phyloP scores from a whole-genome alignment of 208 protist genomes.

The Wallacemonas collosoma region DNA sequence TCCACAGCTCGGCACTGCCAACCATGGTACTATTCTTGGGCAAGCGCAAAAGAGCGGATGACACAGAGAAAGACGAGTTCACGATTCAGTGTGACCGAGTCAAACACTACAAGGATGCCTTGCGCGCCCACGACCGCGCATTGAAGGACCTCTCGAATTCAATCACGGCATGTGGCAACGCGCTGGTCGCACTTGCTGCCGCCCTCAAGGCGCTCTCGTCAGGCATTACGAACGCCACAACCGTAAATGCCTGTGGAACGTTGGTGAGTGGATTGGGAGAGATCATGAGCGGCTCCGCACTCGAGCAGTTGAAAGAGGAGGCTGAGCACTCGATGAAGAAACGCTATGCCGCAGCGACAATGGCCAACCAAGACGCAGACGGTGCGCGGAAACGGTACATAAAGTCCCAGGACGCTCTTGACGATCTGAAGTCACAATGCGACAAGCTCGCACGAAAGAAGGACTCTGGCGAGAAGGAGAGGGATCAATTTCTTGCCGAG shows the following conservation, averaged over 20 bases:
- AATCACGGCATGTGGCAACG: constrained; percentile 20
- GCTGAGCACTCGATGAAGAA: constrained; percentile 22
- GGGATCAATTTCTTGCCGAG: constrained; percentile 14
- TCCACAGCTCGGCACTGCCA: no score
- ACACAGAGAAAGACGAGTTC: constrained; percentile 13
- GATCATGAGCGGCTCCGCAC: constrained; percentile 15
- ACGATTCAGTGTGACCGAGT: constrained; percentile 7
- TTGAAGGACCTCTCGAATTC: constrained; percentile 27
- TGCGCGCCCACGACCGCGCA: constrained; percentile 30
- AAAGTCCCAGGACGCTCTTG: constrained; percentile 26
- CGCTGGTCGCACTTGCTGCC: constrained; percentile 23
- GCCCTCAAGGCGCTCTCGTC: constrained; percentile 24
- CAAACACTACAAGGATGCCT: constrained; percentile 26
- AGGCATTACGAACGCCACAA: constrained; percentile 17
- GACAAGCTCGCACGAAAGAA: constrained; percentile 24
- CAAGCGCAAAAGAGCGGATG: constrained; percentile 4
- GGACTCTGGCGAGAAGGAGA: constrained; percentile 17
- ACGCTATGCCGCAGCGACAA: constrained; percentile 20
- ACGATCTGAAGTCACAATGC: constrained; percentile 17
- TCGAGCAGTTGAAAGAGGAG: constrained; percentile 38
- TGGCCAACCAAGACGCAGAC: constrained; percentile 22
- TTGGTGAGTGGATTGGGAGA: constrained; percentile 28
- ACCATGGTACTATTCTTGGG: constrained; percentile 16
- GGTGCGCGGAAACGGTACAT: constrained; percentile 20
- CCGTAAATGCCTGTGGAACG: constrained; percentile 21